Evolutionary conservation across 768 basidiomycete genomes (phyloP), one percentile per base, ranked within the genome.

Genomic region (Auriscalpium microsporum): DNA sequence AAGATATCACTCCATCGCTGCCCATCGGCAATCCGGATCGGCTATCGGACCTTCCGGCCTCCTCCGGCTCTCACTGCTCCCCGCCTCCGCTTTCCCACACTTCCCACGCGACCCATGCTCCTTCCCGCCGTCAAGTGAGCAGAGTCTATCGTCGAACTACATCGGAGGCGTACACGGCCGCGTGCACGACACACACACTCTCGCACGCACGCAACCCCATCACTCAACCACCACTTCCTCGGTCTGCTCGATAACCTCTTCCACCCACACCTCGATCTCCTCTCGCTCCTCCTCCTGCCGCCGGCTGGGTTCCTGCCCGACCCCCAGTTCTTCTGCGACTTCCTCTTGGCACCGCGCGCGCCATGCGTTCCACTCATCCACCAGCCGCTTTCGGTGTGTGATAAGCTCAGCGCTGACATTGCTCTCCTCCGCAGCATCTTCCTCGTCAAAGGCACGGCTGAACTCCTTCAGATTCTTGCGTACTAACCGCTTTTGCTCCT

Each of bases 291-390:
- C 77, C 55, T 78, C 77, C 51, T 78, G 76, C 7, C 72, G 72
- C 19, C 61, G 63, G 60, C 64, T 62, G 8, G 37, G 19, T 56
- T 64, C 67, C 28, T 52, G 63, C 17, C 69, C 66, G 48, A 67
- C 71, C 59, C 69, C 68, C 28, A 68, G 74, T 58, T 81, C 81
- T 52, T 83, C 84, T 37, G 76, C 78, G 54, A 86, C 54, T 62
- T 89, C 83, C 59, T 79, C 80, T 67, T 78, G 83, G 62, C 86
- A 84, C 59, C 82, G 78, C 21, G 75, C 64, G 51, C 95, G 82
- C 96, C 96, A 98, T 45, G 95, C 91, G 71, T 99, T 96, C 96
- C 96, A 99, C 73, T 99, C 96, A 65, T 96, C 91, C 63, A 98
- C 87, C 52, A 97, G 78, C 48, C 96, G 81, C 69, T 90, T 90